These are phyloP conservation scores for Ceratocystis albifundus DNA, from an alignment of 2,329 filamentous ascomycete species.

Conservation along the genomic window DNA sequence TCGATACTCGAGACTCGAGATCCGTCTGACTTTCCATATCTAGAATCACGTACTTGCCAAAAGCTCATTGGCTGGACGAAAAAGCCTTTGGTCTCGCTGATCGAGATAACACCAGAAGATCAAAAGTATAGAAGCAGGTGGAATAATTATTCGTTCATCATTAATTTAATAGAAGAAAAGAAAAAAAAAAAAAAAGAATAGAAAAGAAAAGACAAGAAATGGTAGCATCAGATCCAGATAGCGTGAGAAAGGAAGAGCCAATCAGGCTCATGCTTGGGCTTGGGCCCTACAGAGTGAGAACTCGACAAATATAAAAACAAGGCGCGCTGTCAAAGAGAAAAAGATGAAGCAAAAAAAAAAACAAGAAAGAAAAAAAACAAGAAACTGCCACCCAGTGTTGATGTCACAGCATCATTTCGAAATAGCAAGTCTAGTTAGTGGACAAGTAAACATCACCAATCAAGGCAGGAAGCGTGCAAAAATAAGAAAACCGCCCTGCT, in stretches of 20 bases:
- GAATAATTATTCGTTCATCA: not conserved
- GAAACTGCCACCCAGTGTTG: not conserved
- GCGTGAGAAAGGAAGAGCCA: too few relatives aligned
- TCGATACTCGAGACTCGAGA: not conserved
- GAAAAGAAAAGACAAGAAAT: not conserved
- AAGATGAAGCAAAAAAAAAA: not conserved
- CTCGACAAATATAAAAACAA: slow-evolving; percentile 4
- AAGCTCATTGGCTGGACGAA: not conserved
- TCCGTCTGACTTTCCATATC: not conserved
- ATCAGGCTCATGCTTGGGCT: too few relatives aligned
- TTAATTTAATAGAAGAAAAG: not conserved
- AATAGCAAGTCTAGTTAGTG: not conserved
- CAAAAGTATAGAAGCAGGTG: too few relatives aligned
- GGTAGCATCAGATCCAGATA: not conserved
- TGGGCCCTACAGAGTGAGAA: not conserved
- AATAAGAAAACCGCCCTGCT: not conserved
- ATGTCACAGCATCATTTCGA: not conserved
- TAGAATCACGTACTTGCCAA: not conserved
- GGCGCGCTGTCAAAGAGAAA: not conserved
- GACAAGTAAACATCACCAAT: not conserved
- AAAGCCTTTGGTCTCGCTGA: too few relatives aligned
- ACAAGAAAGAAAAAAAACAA: not conserved
- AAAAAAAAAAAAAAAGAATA: not conserved
- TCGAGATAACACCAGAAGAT: too few relatives aligned
- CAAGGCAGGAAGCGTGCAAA: not conserved